Percentiles rank a stretch among this genome's conserved stretches.
Evolutionary conservation across 1,139 yeast genomes (phyloP).

Genomic region (Debaryomycetaceae sp.): DNA sequence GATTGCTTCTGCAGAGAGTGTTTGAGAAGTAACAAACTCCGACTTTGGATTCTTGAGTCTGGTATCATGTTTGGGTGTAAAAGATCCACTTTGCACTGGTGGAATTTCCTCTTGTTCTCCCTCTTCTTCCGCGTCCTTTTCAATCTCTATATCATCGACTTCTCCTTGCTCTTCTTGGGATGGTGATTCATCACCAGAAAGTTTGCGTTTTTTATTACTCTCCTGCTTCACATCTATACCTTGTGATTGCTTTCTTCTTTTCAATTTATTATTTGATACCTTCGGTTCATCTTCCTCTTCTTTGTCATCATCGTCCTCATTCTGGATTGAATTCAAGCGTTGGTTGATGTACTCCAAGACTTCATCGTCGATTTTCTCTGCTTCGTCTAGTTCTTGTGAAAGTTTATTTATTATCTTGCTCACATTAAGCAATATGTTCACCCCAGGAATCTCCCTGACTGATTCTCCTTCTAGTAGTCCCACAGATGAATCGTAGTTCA

Average conservation of each 20-base stretch:
- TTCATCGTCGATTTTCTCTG: conserved; percentile 42
- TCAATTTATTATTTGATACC: conserved; percentile 5
- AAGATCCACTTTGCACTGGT: conserved; percentile 46
- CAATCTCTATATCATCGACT: conserved; percentile 9
- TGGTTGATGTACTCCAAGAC: conserved; percentile 25
- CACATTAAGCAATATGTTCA: conserved; percentile 43
- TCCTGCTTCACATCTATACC: neutral
- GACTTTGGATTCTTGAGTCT: conserved; percentile 70
- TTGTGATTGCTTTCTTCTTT: conserved; percentile 2
- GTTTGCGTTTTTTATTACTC: neutral
- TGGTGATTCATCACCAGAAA: neutral
- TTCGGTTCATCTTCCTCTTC: conserved; percentile 4
- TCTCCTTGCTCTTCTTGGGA: conserved; percentile 10
- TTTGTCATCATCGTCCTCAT: neutral
- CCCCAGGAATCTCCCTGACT: conserved; percentile 44
- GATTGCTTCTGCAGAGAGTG: conserved; percentile 64
- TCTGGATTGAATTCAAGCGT: neutral
- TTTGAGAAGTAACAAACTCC: conserved; percentile 72
- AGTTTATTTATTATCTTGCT: conserved; percentile 47
- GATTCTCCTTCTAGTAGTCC: conserved; percentile 62
- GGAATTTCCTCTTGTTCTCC: conserved; percentile 22
- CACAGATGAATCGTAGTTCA: conserved; percentile 55
- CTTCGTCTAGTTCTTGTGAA: conserved; percentile 45
- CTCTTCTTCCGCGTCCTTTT: conserved; percentile 12
- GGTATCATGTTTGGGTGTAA: conserved; percentile 53